Percentiles rank a stretch among this genome's conserved stretches.
These are phyloP conservation scores for Myochromella boudieri DNA, from an alignment of 768 basidiomycete genomes.

Conservation along the genomic window DNA sequence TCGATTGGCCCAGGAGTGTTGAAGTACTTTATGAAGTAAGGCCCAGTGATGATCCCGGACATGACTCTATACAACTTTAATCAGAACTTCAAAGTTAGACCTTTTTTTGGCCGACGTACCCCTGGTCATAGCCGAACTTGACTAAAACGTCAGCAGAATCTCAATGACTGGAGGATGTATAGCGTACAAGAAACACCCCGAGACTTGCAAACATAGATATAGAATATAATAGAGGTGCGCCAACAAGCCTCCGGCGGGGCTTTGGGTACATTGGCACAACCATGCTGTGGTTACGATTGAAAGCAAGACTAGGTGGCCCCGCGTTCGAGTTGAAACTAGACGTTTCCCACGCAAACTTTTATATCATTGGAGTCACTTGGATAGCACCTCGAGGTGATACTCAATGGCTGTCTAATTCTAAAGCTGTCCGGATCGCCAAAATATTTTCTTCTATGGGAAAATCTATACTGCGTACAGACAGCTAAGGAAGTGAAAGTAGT, in stretches of 20 bases:
- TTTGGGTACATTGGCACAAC: constrained; percentile 26
- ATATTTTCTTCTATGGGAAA: too few species aligned
- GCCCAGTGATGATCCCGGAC: constrained; percentile 83
- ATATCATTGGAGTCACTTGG: too few species aligned
- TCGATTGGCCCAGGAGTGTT: constrained; percentile 63
- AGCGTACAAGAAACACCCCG: constrained; percentile 72
- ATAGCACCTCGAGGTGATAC: too few species aligned
- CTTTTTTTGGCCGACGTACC: constrained; percentile 36
- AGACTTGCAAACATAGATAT: constrained; percentile 76
- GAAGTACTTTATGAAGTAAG: constrained; percentile 78
- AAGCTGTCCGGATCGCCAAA: too few species aligned
- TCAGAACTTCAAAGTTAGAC: neutral
- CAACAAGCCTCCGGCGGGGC: constrained; percentile 56
- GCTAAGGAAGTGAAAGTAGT: too few species aligned
- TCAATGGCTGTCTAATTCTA: too few species aligned
- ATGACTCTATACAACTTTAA: constrained; percentile 54
- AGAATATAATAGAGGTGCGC: constrained; percentile 66
- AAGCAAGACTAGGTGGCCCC: too few species aligned
- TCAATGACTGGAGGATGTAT: constrained; percentile 10
- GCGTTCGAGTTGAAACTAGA: too few species aligned
- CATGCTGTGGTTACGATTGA: constrained; percentile 19
- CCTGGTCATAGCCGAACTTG: constrained; percentile 80
- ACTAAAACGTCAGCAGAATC: neutral
- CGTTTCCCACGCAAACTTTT: too few species aligned
- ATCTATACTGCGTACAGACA: too few species aligned